phyloP scores from a whole-genome alignment of 495 filamentous ascomycete genomes.

The Penicillium ochrochloron region DNA sequence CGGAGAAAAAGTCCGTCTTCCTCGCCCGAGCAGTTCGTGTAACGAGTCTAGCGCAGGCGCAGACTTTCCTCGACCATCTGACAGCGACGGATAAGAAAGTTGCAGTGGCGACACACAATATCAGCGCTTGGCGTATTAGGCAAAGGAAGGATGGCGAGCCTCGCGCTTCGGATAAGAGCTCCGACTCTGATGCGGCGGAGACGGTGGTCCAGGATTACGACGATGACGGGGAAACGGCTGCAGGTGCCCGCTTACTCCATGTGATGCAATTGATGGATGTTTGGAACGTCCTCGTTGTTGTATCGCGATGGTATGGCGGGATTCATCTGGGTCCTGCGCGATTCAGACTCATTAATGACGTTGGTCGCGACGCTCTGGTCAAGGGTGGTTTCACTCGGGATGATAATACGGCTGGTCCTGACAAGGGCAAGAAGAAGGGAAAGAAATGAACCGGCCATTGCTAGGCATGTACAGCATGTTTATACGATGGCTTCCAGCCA shows the following conservation, averaged over 20 bases:
- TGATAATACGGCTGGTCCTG: slow-evolving; percentile 37
- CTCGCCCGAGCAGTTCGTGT: slow-evolving; percentile 75
- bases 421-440: slow-evolving; percentile 61
- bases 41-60: slow-evolving; percentile 67
- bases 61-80: slow-evolving; percentile 70
- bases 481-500: neutral
- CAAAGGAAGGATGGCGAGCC: slow-evolving; percentile 37
- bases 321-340: slow-evolving; percentile 83
- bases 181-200: slow-evolving; percentile 44
- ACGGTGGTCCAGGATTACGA: slow-evolving; percentile 85
- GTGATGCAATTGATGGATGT: slow-evolving; percentile 94
- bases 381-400: slow-evolving; percentile 71
- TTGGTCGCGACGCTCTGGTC: slow-evolving; percentile 83
- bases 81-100: slow-evolving; percentile 79
- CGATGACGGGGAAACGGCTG: slow-evolving; percentile 96
- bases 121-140: slow-evolving; percentile 69
- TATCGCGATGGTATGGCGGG: slow-evolving; percentile 94
- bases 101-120: slow-evolving; percentile 89
- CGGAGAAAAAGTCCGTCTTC: slow-evolving; percentile 88
- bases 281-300: slow-evolving; percentile 91
- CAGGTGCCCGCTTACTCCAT: slow-evolving; percentile 81
- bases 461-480: neutral
- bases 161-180: slow-evolving; percentile 1
- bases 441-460: slow-evolving; percentile 50
- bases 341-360: slow-evolving; percentile 86